phyloP scores from a whole-genome alignment of 202 grass and related monocot species.

The Schoenoplectus tabernaemontani region DNA sequence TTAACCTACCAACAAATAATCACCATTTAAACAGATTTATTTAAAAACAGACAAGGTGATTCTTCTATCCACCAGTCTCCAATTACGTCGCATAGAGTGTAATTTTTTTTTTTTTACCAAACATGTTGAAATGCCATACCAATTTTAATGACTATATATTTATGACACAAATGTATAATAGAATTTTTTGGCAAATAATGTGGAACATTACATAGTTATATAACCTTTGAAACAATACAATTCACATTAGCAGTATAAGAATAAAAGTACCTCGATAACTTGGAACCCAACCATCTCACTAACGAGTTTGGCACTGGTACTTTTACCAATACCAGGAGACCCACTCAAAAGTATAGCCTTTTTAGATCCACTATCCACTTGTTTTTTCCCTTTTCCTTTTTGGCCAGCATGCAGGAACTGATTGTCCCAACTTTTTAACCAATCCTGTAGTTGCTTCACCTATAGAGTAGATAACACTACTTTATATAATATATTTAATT shows the following conservation, averaged over 20 bases:
- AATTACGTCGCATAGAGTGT: background rate
- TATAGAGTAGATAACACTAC: constrained; percentile 19
- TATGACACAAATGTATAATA: background rate
- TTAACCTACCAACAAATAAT: constrained; percentile 62
- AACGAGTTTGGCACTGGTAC: constrained; percentile 84
- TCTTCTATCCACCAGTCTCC: background rate
- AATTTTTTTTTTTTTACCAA: constrained; percentile 16
- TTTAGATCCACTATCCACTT: constrained; percentile 73
- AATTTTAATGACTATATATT: background rate
- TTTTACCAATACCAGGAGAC: constrained; percentile 96
- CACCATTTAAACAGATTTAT: constrained; percentile 5
- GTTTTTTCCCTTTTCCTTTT: constrained; percentile 83
- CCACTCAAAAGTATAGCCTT: constrained; percentile 84
- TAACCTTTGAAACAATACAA: background rate
- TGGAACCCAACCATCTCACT: constrained; percentile 97
- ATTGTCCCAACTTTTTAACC: constrained; percentile 75
- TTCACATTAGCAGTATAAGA: background rate
- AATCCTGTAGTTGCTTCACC: constrained; percentile 98
- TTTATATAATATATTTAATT: background rate
- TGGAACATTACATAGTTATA: background rate
- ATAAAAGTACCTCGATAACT: constrained; percentile 66
- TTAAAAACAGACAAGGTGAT: background rate
- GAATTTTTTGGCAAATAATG: background rate
- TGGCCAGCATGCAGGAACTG: constrained; percentile 64
- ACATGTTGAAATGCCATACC: background rate